Evolutionary conservation across 2,329 filamentous ascomycete species (phyloP).

Genomic region (Nothophaeocryptopus gaeumannii): DNA sequence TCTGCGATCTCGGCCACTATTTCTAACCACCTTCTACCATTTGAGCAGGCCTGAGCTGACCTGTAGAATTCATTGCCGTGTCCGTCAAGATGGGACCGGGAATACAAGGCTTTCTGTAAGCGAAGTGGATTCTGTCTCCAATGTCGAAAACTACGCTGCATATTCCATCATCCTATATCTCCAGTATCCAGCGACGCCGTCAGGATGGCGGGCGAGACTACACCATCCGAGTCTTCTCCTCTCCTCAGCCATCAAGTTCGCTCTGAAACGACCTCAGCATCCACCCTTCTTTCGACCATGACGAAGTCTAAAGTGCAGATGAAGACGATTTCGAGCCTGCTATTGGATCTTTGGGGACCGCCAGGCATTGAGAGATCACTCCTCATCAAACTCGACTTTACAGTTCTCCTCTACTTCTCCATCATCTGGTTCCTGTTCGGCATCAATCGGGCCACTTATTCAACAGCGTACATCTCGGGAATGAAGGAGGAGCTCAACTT

Average conservation of each 20-base stretch:
- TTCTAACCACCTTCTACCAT: too few species aligned
- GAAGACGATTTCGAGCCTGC: background rate
- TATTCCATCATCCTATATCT: slow-evolving; percentile 1
- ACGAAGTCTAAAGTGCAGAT: too few species aligned
- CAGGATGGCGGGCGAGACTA: slow-evolving; percentile 1
- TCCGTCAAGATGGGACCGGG: too few species aligned
- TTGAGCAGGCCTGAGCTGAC: too few species aligned
- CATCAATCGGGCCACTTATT: slow-evolving; percentile 45
- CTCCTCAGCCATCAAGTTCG: background rate
- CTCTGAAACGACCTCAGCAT: too few species aligned
- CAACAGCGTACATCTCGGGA: slow-evolving; percentile 52
- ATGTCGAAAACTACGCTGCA: slow-evolving; percentile 12
- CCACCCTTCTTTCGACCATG: too few species aligned
- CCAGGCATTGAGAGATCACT: slow-evolving; percentile 15
- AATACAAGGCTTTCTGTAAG: too few species aligned
- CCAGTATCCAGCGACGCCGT: background rate
- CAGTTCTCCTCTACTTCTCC: slow-evolving; percentile 40
- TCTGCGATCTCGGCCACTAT: too few species aligned
- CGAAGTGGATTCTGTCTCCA: slow-evolving; percentile 1
- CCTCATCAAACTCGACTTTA: slow-evolving; percentile 21
- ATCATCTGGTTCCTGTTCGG: slow-evolving; percentile 51
- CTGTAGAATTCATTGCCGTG: too few species aligned
- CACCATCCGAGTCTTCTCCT: slow-evolving; percentile 1
- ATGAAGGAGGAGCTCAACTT: slow-evolving; percentile 54
- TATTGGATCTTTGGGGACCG: slow-evolving; percentile 15